Base-by-base conservation (phyloP, 202 grass and related monocot species). In the Musa balbisiana region DNA sequence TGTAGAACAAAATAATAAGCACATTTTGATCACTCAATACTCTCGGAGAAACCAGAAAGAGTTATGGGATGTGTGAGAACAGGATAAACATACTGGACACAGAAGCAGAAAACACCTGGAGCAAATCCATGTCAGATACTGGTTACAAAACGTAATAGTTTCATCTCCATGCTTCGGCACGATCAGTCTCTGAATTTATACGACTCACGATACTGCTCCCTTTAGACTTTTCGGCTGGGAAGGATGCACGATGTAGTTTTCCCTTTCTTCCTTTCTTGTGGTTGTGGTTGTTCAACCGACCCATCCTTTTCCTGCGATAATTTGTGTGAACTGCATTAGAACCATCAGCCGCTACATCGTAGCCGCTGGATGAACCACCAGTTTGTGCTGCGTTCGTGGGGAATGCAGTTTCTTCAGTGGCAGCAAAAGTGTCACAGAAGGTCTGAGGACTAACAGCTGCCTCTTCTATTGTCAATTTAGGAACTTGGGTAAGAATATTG, bases 161-260 rank as follows among this genome's bases (percentile, higher is more conserved):
- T 76, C 74, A 76, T 33, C 27, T 64, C 73, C 73, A 76, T 13
- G 69, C 68, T 52, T 80, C 78, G 12, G 53, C 56, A 9, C 55
- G 43, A 49, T 80, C 78, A 1, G 20, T 69, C n/a, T 53, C 64
- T 13, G 55, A 53, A 53, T 80, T 73, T 73, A 73, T 80, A 51
- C 68, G 68, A 52, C 78, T 80, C 17, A 72, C 54, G 19, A 72
- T 73, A 22, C 78, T 73, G 52, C 15, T 9, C 56, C 78, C 55
- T 11, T 63, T 62, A 11, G 49, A 53, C 55, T 73, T 73, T 22
- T 73, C 69, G 20, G 29, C 21, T 53, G 16, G 78, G 16, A 62
- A 0, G 22, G 20, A 51, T 52, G 56, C 55, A 53, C 58, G 19
- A 27, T 64, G 43, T 52, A 21, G 43, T 27, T 73, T 64, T 49